Conservation (phyloP, 306 rosid genomes). For the Carpinus viminea region DNA sequence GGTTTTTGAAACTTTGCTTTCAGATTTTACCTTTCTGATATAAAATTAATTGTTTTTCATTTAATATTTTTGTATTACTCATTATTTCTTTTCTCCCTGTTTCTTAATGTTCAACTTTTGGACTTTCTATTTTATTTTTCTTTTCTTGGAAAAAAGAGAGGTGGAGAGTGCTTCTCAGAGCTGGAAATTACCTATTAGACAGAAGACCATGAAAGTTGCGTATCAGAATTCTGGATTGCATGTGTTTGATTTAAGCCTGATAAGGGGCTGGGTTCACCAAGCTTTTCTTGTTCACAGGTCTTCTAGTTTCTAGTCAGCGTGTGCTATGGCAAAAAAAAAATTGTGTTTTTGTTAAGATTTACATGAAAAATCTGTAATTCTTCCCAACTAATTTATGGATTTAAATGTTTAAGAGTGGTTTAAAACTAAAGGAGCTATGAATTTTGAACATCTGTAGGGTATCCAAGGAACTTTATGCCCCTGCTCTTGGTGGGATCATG, state of each 20-base stretch:
- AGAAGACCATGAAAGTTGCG: slow-evolving; percentile 12
- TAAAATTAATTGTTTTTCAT: slow-evolving; percentile 14
- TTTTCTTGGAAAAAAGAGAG: not conserved
- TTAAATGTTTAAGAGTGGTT: not conserved
- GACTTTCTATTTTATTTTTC: not conserved
- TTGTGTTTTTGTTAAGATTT: slow-evolving; percentile 6
- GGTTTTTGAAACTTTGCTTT: slow-evolving; percentile 4
- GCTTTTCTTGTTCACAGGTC: not conserved
- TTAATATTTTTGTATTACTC: not conserved
- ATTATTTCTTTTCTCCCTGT: not conserved
- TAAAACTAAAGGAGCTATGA: slow-evolving; percentile 27
- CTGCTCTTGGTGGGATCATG: slow-evolving; percentile 99
- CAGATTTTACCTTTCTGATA: not conserved
- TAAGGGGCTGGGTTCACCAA: slow-evolving; percentile 12
- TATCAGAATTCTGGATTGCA: slow-evolving; percentile 25
- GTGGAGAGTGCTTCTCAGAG: not conserved
- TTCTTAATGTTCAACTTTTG: not conserved
- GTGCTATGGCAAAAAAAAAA: not conserved
- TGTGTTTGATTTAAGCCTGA: slow-evolving; percentile 42
- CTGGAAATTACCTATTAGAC: not conserved
- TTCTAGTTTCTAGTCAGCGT: slow-evolving; percentile 2
- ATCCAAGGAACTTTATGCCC: slow-evolving; percentile 89
- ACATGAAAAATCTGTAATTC: not conserved
- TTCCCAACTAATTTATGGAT: slow-evolving; percentile 2
- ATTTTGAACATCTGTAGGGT: slow-evolving; percentile 67